Conservation (phyloP, 768 basidiomycete genomes). For the Peribolospora kevripleyi region DNA sequence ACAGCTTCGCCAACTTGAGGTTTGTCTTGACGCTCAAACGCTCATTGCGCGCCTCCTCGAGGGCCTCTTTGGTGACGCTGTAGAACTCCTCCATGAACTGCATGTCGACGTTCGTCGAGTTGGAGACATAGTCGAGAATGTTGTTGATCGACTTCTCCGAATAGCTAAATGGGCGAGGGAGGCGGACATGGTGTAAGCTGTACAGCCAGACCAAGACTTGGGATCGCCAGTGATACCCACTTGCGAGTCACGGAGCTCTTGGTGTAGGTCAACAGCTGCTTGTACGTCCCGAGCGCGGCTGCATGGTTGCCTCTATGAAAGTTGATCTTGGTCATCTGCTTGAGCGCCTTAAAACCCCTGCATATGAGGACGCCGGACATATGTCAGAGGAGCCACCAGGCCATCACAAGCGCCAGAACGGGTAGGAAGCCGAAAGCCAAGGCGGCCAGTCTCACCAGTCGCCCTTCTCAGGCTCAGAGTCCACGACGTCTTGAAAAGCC, state of each 20-base stretch:
- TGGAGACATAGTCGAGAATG: constrained; percentile 71
- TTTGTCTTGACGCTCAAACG: constrained; percentile 86
- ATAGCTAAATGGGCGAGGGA: constrained; percentile 22
- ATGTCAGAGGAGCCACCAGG: neutral
- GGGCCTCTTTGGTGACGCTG: constrained; percentile 64
- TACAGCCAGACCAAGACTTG: neutral
- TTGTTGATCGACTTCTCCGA: constrained; percentile 98
- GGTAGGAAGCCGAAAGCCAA: neutral
- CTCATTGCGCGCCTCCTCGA: constrained; percentile 94
- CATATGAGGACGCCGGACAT: neutral
- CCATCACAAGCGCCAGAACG: neutral
- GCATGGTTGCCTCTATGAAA: constrained; percentile 42
- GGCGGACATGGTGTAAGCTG: neutral
- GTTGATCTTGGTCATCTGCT: constrained; percentile 85
- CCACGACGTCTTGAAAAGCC: constrained; percentile 67
- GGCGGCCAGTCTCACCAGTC: constrained; percentile 43
- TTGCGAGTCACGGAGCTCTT: constrained; percentile 87
- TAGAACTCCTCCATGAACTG: constrained; percentile 86
- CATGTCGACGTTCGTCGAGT: constrained; percentile 26
- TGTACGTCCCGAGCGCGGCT: constrained; percentile 69
- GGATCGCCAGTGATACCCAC: neutral
- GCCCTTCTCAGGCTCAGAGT: constrained; percentile 72
- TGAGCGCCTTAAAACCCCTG: constrained; percentile 98
- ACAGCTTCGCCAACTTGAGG: constrained; percentile 84
- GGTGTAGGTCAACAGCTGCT: constrained; percentile 66